Base-by-base conservation (phyloP, 148 eudicot genomes). In the Rhododendron mucronatum region DNA sequence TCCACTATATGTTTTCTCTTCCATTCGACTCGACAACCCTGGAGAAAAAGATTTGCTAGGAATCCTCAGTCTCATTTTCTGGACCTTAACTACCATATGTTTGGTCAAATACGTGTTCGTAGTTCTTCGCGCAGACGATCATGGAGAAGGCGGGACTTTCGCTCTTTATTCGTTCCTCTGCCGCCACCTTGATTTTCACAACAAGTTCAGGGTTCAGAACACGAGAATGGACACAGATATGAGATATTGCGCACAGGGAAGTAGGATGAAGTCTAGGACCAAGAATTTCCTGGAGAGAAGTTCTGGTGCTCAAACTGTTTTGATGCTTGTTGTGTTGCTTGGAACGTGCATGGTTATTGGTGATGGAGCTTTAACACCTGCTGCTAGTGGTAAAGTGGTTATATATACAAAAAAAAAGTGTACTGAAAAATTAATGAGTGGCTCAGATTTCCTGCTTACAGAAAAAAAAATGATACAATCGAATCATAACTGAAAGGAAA, bases 1-100 rank as follows among this genome's bases (percentile, higher is more conserved):
- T 48, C 90, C 89, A 3, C 73, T 87, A 33, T 30, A 90, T 20
- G 91, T 90, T 14, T 73, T 78, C 59, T 82, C 88, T 26, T 81
- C 90, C 5, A 86, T 87, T 30, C 15, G 23, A 6, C 63, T 88
- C 69, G 33, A 83, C 26, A 82, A 82, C 69, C 90, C 67, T 9
- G 21, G 33, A 6, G 86, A 84, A 73, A 15, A 71, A 50, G 80
- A 84, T 23, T 65, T 84, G 15, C 48, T 84, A 3, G 86, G 86
- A 20, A 51, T 84, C 14, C 20, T 84, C 20, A 84, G 86, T 51
- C 63, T 84, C 80, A 73, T 84, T 79, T 16, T 53, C 79, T 84
- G 86, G 80, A 84, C 86, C 18, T 11, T 84, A 18, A 84, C 80
- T 51, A 2, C 21, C 7, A 12, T 84, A 1, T 79, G 9, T 4